Evolutionary conservation across 257 asterid species (phyloP).

Genomic region (Marsdenia floribunda): DNA sequence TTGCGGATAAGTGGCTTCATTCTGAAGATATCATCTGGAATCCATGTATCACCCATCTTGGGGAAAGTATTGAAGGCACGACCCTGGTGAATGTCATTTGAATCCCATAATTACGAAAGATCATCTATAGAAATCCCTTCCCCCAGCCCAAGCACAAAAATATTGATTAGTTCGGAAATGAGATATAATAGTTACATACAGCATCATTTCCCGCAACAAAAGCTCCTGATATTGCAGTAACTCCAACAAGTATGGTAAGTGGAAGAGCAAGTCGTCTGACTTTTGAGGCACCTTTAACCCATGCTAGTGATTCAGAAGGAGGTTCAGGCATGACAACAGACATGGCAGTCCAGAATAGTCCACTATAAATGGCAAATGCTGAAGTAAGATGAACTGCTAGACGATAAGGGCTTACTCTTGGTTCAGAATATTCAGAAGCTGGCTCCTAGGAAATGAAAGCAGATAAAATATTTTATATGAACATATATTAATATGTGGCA

Average conservation of each 20-base stretch:
- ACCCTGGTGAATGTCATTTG: conserved; percentile 47
- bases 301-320: conserved; percentile 69
- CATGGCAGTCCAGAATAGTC: conserved; percentile 91
- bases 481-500: conserved; percentile 3
- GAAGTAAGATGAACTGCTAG: conserved; percentile 97
- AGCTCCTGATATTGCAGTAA: conserved; percentile 93
- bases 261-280: conserved; percentile 78
- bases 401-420: conserved; percentile 97
- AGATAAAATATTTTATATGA: conserved; percentile 12
- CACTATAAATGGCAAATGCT: conserved; percentile 79
- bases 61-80: conserved; percentile 94
- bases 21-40: conserved; percentile 69
- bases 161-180: not conserved
- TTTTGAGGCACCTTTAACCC: conserved; percentile 89
- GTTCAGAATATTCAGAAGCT: conserved; percentile 66
- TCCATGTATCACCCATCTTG: conserved; percentile 88
- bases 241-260: conserved; percentile 71
- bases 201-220: conserved; percentile 99
- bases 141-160: not conserved
- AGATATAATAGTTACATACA: conserved; percentile 39
- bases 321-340: conserved; percentile 97
- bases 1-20: conserved; percentile 76
- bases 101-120: conserved; percentile 11
- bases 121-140: not conserved
- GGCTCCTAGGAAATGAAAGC: conserved; percentile 56